Evolutionary conservation across 2,329 filamentous ascomycete genomes (phyloP).

Genomic region (Aotearoamyces nothofagi): DNA sequence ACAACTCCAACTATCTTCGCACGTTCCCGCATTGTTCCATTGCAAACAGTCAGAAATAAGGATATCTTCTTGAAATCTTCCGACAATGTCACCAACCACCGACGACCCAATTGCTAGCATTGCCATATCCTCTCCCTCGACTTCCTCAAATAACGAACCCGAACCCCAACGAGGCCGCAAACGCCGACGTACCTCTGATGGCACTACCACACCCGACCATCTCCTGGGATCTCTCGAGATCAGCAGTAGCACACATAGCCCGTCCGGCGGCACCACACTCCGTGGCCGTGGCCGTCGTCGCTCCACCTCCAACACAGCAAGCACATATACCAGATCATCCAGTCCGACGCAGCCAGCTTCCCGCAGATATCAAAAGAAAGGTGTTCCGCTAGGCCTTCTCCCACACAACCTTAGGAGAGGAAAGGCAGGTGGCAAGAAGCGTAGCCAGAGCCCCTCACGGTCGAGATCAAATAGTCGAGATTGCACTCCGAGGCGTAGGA

Average conservation of each 20-base stretch:
- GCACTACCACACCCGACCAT: conserved; percentile 4
- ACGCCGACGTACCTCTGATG: conserved; percentile 12
- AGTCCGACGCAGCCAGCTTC: too few species aligned
- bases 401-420: not conserved
- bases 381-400: not conserved
- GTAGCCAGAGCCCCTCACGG: not conserved
- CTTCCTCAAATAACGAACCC: too few species aligned
- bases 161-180: conserved; percentile 15
- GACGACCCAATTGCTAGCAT: too few species aligned
- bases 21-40: too few species aligned
- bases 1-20: too few species aligned
- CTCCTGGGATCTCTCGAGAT: too few species aligned
- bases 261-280: conserved; percentile 10
- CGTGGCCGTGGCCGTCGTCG: conserved; percentile 14
- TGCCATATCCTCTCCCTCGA: too few species aligned
- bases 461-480: not conserved
- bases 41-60: too few species aligned
- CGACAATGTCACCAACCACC: too few species aligned
- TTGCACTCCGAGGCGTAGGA: not conserved
- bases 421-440: not conserved
- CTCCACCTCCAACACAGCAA: conserved; percentile 6
- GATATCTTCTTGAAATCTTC: too few species aligned
- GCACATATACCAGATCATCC: too few species aligned
- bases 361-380: not conserved
- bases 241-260: not conserved